Percentiles rank a stretch among this genome's conserved stretches.
These are phyloP conservation scores for Arthrinium phaeospermum DNA, from an alignment of 2,329 filamentous ascomycete genomes.

Conservation along the genomic window DNA sequence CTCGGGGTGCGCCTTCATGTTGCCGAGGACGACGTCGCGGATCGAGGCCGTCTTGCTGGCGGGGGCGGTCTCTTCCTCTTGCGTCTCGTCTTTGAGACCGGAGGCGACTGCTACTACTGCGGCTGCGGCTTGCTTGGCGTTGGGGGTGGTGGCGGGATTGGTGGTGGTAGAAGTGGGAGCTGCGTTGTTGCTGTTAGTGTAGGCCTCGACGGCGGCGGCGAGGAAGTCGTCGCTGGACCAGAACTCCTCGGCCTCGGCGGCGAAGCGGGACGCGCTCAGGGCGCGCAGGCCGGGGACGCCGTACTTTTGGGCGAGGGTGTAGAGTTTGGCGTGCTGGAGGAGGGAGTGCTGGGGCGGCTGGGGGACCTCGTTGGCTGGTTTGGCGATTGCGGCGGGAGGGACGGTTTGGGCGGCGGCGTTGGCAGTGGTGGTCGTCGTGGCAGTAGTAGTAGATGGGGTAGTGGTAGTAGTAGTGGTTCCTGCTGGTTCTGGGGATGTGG, in stretches of 20 bases:
- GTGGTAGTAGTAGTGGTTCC: not conserved
- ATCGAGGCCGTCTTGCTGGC: constrained; percentile 14
- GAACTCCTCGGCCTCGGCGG: constrained; percentile 19
- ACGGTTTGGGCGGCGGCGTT: not conserved
- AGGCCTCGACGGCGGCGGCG: constrained; percentile 24
- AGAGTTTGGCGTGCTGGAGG: constrained; percentile 28
- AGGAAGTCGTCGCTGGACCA: constrained; percentile 28
- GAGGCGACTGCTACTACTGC: not conserved
- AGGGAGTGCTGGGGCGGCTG: not conserved
- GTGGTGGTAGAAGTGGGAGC: too few relatives aligned
- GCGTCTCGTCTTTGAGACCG: not conserved
- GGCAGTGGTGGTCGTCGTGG: not conserved
- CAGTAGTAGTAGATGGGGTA: not conserved
- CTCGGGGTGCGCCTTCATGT: constrained; percentile 24
- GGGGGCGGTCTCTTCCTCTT: constrained; percentile 1
- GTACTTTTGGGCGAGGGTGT: constrained; percentile 26
- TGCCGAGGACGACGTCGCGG: constrained; percentile 25
- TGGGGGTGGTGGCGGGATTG: not conserved
- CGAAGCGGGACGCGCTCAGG: constrained; percentile 26
- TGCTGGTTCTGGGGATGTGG: not conserved
- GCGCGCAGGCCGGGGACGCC: constrained; percentile 25
- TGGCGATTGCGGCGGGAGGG: not conserved
- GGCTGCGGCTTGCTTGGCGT: not conserved
- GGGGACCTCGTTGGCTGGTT: not conserved
- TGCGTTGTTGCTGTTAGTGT: constrained; percentile 8